Evolutionary conservation across 78 protist species (phyloP).

Genomic region (Salpingoeca rosetta): DNA sequence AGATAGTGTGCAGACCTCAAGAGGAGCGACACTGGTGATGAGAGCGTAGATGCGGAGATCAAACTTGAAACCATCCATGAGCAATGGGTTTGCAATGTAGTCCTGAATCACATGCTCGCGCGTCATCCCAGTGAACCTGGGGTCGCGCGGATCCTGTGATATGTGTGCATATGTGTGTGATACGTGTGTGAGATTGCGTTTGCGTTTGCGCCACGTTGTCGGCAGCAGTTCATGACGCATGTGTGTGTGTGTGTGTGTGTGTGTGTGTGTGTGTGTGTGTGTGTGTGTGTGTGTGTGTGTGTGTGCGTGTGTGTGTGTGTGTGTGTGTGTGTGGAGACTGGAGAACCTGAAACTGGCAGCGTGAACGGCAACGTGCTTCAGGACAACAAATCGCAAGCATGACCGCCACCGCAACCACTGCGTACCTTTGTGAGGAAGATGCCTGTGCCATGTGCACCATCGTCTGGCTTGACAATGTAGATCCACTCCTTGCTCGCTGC

Average conservation of each 20-base stretch:
- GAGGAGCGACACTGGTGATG: slow-evolving; percentile 37
- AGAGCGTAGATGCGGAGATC: slow-evolving; percentile 52
- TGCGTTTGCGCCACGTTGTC: too few species aligned
- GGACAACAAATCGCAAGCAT: background rate
- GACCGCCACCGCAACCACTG: background rate
- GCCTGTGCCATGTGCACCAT: background rate
- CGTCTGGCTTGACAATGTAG: background rate
- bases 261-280: slow-evolving; percentile 4
- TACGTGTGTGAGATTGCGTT: too few species aligned
- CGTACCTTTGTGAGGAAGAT: background rate
- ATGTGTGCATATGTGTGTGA: too few species aligned
- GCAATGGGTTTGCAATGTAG: slow-evolving; percentile 26
- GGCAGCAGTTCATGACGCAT: background rate
- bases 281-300: slow-evolving; percentile 13
- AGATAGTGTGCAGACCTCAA: background rate
- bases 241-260: background rate
- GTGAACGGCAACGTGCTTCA: background rate
- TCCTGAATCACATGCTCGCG: slow-evolving; percentile 24
- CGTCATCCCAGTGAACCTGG: background rate
- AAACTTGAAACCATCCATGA: slow-evolving; percentile 24
- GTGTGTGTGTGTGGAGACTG: too few species aligned
- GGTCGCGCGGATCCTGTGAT: background rate
- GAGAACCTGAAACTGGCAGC: background rate
- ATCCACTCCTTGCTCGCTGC: background rate
- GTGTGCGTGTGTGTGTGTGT: slow-evolving; percentile 14